Evolutionary conservation across 768 basidiomycete genomes (phyloP).

Genomic region (Calvatia gigantea): DNA sequence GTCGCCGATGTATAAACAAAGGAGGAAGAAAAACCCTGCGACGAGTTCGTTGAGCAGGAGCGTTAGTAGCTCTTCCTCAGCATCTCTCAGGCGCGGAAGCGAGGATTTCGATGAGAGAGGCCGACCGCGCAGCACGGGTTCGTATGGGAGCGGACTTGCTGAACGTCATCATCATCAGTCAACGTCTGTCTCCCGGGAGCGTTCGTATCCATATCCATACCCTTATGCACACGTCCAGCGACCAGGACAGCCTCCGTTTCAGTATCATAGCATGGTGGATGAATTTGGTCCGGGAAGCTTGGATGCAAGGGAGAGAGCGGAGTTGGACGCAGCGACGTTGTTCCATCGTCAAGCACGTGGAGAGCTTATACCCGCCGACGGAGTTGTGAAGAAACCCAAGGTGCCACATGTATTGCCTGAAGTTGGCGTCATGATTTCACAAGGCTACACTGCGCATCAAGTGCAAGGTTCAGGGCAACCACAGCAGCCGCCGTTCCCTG

Average conservation of each 20-base stretch:
- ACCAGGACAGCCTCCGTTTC: conserved; percentile 13
- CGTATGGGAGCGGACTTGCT: conserved; percentile 9
- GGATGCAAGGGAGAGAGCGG: conserved; percentile 20
- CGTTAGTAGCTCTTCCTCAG: conserved; percentile 1
- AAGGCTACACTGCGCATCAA: conserved; percentile 21
- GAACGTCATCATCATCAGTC: conserved; percentile 9
- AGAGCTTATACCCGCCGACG: conserved; percentile 38
- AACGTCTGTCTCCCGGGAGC: conserved; percentile 5
- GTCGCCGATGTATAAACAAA: conserved; percentile 83
- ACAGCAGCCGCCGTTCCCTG: conserved; percentile 10
- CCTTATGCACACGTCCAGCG: conserved; percentile 9
- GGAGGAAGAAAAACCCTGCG: conserved; percentile 69
- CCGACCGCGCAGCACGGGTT: conserved; percentile 15
- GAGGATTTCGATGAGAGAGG: conserved; percentile 33
- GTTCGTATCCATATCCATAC: conserved; percentile 6
- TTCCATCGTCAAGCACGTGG: conserved; percentile 60
- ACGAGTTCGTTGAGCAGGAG: conserved; percentile 12
- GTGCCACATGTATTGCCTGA: conserved; percentile 26
- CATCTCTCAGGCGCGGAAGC: conserved; percentile 19
- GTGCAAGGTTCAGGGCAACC: conserved; percentile 13
- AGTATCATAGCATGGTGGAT: conserved; percentile 25
- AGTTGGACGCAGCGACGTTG: conserved; percentile 60
- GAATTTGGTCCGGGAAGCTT: conserved; percentile 25
- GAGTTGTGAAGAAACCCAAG: conserved; percentile 26
- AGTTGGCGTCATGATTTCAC: conserved; percentile 29